These are phyloP conservation scores for Lavandula angustifolia DNA, from an alignment of 257 asterid genomes.

Conservation along the genomic window DNA sequence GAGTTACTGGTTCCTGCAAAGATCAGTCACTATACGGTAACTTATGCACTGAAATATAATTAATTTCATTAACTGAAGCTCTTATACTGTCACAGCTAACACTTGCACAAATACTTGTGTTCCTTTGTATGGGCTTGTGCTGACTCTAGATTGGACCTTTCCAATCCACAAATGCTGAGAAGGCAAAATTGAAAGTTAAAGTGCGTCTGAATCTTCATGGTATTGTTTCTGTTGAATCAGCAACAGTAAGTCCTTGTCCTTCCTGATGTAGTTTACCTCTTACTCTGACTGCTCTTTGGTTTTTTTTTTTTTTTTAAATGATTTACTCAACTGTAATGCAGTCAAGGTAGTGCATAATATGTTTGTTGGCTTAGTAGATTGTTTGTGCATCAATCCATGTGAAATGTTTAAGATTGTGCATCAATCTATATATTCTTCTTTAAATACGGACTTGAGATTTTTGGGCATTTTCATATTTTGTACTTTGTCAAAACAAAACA, in stretches of 20 bases:
- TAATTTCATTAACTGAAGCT: too few species aligned
- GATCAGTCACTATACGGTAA: slow-evolving; percentile 86
- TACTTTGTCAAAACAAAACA: too few species aligned
- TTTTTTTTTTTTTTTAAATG: background rate
- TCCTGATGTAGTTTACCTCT: background rate
- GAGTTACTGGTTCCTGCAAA: slow-evolving; percentile 75
- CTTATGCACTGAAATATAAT: background rate
- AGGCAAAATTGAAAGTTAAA: slow-evolving; percentile 77
- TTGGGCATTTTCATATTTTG: too few species aligned
- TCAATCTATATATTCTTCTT: too few species aligned
- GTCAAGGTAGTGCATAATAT: too few species aligned
- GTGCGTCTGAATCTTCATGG: slow-evolving; percentile 87
- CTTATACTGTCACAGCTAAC: too few species aligned
- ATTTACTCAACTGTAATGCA: background rate
- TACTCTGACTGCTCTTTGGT: too few species aligned
- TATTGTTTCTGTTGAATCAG: slow-evolving; percentile 74
- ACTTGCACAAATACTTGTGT: too few species aligned
- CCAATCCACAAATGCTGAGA: slow-evolving; percentile 61
- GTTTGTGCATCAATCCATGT: too few species aligned
- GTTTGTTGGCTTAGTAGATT: too few species aligned
- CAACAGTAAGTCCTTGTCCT: slow-evolving; percentile 60
- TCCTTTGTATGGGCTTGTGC: background rate
- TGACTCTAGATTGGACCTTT: slow-evolving; percentile 77
- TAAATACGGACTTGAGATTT: too few species aligned
- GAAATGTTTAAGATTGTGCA: too few species aligned